Conservation (phyloP, 805 yeast species). For the Torulaspora franciscae region DNA sequence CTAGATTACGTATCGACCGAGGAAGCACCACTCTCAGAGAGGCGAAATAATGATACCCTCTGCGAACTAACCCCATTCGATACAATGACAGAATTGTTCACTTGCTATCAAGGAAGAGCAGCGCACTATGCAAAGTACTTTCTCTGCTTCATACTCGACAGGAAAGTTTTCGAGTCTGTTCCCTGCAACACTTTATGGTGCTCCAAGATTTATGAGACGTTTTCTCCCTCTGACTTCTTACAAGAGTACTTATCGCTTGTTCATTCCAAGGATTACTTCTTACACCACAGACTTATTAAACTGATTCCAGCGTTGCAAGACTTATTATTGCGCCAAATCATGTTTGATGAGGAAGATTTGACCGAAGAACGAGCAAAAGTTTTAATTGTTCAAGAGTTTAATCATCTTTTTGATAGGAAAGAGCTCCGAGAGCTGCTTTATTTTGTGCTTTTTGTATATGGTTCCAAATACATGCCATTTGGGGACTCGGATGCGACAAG, state of each 20-base stretch:
- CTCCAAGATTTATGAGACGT: slow-evolving; percentile 3
- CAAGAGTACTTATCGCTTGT: slow-evolving; percentile 17
- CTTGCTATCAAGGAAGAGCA: slow-evolving; percentile 9
- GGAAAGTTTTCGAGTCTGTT: slow-evolving; percentile 25
- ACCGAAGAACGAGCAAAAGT: slow-evolving; percentile 1
- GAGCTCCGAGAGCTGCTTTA: slow-evolving; percentile 24
- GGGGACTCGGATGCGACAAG: slow-evolving; percentile 14
- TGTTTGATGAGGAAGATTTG: slow-evolving; percentile 1
- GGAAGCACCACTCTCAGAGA: slow-evolving; percentile 3
- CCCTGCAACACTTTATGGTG: slow-evolving; percentile 21
- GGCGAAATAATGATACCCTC: slow-evolving; percentile 18
- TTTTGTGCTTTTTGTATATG: slow-evolving; percentile 25
- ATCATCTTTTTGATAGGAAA: slow-evolving; percentile 18
- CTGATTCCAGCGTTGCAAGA: slow-evolving; percentile 20
- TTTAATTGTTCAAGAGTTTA: slow-evolving; percentile 19
- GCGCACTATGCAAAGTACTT: slow-evolving; percentile 12
- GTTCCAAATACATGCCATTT: slow-evolving; percentile 23
- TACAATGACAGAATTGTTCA: slow-evolving; percentile 13
- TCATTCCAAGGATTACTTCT: slow-evolving; percentile 19
- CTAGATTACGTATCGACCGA: slow-evolving; percentile 1
- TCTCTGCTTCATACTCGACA: slow-evolving; percentile 27
- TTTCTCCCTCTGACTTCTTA: slow-evolving; percentile 4
- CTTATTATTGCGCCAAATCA: slow-evolving; percentile 13
- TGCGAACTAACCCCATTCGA: slow-evolving; percentile 22
- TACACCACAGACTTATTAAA: slow-evolving; percentile 25